Percentiles rank a stretch among this genome's conserved stretches.
Conservation (phyloP, 208 protist species). For the Crithidia acanthocephali region DNA sequence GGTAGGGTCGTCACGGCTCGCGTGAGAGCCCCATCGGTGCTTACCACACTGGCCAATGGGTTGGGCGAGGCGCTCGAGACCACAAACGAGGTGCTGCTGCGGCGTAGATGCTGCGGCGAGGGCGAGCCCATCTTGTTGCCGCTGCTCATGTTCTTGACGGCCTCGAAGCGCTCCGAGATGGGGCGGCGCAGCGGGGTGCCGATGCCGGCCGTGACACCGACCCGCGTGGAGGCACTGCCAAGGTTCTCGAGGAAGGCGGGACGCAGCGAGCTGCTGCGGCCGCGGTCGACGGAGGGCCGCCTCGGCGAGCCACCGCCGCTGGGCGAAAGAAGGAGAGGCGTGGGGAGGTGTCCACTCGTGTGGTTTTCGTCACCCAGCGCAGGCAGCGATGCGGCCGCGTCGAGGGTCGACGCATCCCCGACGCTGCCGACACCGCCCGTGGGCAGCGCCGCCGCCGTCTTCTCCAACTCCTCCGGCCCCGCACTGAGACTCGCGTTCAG, state of each 20-base stretch:
- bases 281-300: neutral
- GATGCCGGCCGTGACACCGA: neutral
- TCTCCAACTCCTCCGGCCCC: constrained; percentile 3
- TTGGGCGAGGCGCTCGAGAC: neutral
- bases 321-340: constrained; percentile 10
- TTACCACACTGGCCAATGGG: neutral
- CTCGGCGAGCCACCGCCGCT: neutral
- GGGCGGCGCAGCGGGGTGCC: constrained; percentile 41
- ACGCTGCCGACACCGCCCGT: neutral
- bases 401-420: neutral
- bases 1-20: neutral
- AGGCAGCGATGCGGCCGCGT: neutral
- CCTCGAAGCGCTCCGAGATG: constrained; percentile 46
- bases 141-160: constrained; percentile 16
- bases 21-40: neutral
- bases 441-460: neutral
- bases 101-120: neutral
- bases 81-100: constrained; percentile 3
- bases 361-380: neutral
- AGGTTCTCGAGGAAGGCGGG: constrained; percentile 13
- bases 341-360: neutral
- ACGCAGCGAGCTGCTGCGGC: constrained; percentile 11
- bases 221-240: constrained; percentile 17
- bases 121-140: neutral
- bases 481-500: constrained; percentile 5